These are phyloP conservation scores for Hyphopichia homilentoma DNA, from an alignment of 805 yeast species.

Conservation along the genomic window DNA sequence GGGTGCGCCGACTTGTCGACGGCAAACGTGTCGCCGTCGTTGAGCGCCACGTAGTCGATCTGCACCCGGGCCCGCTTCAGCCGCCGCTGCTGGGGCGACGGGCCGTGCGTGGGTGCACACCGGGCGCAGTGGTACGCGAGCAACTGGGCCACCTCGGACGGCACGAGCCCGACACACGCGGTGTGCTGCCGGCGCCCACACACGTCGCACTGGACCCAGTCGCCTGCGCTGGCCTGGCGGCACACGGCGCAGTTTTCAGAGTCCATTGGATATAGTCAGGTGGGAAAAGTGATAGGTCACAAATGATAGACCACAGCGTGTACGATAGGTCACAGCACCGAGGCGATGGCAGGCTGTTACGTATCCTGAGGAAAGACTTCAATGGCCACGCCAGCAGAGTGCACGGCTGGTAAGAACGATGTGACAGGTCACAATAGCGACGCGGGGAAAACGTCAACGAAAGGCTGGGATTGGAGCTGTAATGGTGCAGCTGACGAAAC, in stretches of 20 bases:
- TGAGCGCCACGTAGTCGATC: slow-evolving; percentile 75
- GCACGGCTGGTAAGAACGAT: too few species aligned
- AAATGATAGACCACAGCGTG: not conserved
- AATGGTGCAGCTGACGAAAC: too few species aligned
- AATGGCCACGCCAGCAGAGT: too few species aligned
- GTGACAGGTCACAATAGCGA: too few species aligned
- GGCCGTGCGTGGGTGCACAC: slow-evolving; percentile 47
- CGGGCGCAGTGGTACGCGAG: slow-evolving; percentile 51
- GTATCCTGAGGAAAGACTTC: too few species aligned
- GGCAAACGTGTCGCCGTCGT: slow-evolving; percentile 62
- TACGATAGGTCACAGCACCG: not conserved
- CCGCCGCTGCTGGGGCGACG: slow-evolving; percentile 46
- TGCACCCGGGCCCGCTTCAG: slow-evolving; percentile 51
- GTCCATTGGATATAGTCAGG: not conserved
- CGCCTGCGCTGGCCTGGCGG: too few species aligned
- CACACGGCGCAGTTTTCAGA: not conserved
- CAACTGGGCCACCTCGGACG: slow-evolving; percentile 34
- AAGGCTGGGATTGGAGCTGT: too few species aligned
- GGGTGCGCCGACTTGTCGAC: slow-evolving; percentile 45
- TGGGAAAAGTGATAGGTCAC: not conserved
- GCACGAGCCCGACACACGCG: slow-evolving; percentile 40
- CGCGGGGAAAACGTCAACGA: too few species aligned
- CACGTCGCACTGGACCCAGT: slow-evolving; percentile 60
- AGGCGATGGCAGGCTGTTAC: not conserved
- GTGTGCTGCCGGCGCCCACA: slow-evolving; percentile 57